Evolutionary conservation across 2,329 filamentous ascomycete species (phyloP), one percentile per base, ranked within the genome.

Genomic region (Paracoccidioides brasiliensis): DNA sequence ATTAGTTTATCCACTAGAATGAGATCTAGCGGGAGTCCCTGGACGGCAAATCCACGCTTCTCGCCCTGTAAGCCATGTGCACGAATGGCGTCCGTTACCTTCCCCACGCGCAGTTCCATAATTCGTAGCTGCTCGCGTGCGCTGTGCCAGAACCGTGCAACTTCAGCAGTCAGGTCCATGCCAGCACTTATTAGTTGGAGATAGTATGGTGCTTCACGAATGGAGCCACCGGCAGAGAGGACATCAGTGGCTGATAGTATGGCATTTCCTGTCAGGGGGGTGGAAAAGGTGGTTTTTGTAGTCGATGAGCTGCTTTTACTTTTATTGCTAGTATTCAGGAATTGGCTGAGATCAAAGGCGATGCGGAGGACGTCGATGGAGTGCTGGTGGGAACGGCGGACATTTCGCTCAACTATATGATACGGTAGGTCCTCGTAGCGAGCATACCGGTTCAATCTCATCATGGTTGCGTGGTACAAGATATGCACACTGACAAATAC

Each of bases 231-330:
- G 0, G 83, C 79, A 10, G 80, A 80, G 55, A 87, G 73, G 1
- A 86, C 79, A 61, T 89, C 85, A 38, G 84, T 74, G 0, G 84
- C 83, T 50, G 82, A 77, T 38, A 83, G 72, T 30, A 85, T 76
- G 5, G 79, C 77, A 59, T 80, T 80, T n/a, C 80, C 80, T 15
- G 81, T 73, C 58, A 84, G 82, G 0, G 84, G 82, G n/a, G 77
- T 79, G 0, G 80, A 77, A 43, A 79, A 76, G 4, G 69, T 60
- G 55, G 67, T 66, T 5, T 67, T 66, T 2, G 60, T 40, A 35
- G 60, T 50, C 3, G 61, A 54, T 44, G 64, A 60, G 58, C 8
- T 40, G n/a, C 7, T 32, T 6, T 12, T n/a, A 12, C n/a, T 22
- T 30, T 61, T 54, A 10, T 61, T 59, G 9, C 62, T 56, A 3